Evolutionary conservation across 208 protist species (phyloP).

Genomic region (Crithidia mellificae): DNA sequence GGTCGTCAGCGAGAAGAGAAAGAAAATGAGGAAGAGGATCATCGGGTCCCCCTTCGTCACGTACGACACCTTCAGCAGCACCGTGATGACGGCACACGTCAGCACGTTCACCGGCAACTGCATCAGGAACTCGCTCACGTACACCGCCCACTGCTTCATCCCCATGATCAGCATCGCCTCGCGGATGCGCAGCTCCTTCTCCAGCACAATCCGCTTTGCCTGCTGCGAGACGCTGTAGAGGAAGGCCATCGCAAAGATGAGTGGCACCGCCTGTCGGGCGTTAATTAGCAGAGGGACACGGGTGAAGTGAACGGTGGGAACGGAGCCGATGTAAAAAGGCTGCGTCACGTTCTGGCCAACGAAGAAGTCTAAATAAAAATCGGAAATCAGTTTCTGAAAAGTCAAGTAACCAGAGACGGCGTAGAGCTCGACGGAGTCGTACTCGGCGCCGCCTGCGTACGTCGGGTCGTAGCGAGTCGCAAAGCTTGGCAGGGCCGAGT

Average conservation of each 20-base stretch:
- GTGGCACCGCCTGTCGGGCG: slow-evolving; percentile 34
- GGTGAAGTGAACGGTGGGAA: slow-evolving; percentile 29
- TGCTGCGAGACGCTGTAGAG: slow-evolving; percentile 71
- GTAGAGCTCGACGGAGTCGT: slow-evolving; percentile 65
- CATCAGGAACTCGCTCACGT: slow-evolving; percentile 44
- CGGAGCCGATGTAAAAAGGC: slow-evolving; percentile 36
- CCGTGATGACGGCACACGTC: slow-evolving; percentile 37
- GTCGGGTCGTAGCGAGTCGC: slow-evolving; percentile 13
- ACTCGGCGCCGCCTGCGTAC: slow-evolving; percentile 43
- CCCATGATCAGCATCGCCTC: slow-evolving; percentile 88
- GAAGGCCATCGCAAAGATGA: slow-evolving; percentile 67
- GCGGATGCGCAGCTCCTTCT: slow-evolving; percentile 80
- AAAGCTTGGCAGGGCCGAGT: slow-evolving; percentile 30
- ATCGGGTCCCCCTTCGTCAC: slow-evolving; percentile 12
- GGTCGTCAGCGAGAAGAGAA: slow-evolving; percentile 51
- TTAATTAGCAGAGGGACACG: slow-evolving; percentile 37
- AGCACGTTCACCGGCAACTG: slow-evolving; percentile 36
- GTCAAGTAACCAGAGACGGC: slow-evolving; percentile 64
- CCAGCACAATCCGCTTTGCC: slow-evolving; percentile 70
- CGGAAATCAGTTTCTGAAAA: slow-evolving; percentile 55
- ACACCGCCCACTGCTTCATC: slow-evolving; percentile 46
- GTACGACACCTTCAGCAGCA: slow-evolving; percentile 18
- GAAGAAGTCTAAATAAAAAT: slow-evolving; percentile 42
- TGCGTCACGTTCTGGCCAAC: background rate
- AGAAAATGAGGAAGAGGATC: slow-evolving; percentile 51